phyloP scores from a whole-genome alignment of 2,329 filamentous ascomycete genomes.

The Verticillium nubilum region DNA sequence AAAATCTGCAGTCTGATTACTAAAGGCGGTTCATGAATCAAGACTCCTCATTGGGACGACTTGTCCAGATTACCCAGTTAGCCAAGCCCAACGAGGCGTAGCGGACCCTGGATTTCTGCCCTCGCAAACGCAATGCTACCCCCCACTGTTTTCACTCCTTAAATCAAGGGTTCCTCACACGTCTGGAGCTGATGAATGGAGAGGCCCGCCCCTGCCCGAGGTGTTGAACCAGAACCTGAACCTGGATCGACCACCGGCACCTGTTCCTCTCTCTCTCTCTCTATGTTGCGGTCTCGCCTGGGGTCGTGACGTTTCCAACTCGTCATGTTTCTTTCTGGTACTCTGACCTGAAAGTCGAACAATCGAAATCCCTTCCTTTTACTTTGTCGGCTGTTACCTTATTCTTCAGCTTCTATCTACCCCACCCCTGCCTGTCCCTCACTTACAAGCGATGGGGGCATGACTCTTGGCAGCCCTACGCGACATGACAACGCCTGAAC shows the following conservation, averaged over 20 bases:
- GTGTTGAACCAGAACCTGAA: neutral
- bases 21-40: neutral
- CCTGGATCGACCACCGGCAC: neutral
- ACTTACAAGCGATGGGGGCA: neutral
- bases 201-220: neutral
- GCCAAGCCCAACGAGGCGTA: neutral
- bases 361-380: neutral
- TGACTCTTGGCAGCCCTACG: neutral
- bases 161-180: neutral
- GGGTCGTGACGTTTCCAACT: neutral
- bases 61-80: neutral
- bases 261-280: neutral
- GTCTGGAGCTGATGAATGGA: neutral
- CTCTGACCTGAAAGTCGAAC: neutral
- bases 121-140: neutral
- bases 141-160: neutral
- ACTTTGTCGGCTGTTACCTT: neutral
- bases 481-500: slow-evolving; percentile 11
- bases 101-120: neutral
- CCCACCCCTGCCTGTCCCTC: neutral
- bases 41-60: neutral
- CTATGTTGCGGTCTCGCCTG: neutral
- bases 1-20: neutral
- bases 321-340: neutral
- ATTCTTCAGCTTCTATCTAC: neutral